phyloP scores from a whole-genome alignment of 345 rosid species.

The Lumnitzera racemosa region DNA sequence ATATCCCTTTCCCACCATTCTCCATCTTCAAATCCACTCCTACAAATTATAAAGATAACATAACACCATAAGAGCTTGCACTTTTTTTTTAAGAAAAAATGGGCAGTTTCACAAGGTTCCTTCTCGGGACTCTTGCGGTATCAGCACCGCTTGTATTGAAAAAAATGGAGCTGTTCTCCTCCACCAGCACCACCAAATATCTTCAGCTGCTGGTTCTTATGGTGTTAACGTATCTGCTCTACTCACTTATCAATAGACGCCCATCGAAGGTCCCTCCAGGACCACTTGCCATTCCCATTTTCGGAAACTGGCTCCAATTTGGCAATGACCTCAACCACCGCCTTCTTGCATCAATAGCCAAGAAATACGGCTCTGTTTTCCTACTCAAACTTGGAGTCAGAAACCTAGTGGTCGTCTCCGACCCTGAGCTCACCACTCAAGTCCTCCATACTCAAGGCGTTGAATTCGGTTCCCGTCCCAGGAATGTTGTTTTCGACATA shows the following conservation, averaged over 20 bases:
- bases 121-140: too few species aligned
- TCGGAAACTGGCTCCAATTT: conserved; percentile 62
- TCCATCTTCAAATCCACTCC: too few species aligned
- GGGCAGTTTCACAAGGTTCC: too few species aligned
- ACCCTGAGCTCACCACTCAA: conserved; percentile 43
- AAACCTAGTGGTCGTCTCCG: conserved; percentile 38
- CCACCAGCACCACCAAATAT: neutral
- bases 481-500: conserved; percentile 53
- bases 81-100: too few species aligned
- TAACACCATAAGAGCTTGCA: too few species aligned
- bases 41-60: too few species aligned
- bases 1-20: too few species aligned
- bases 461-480: conserved; percentile 58
- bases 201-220: too few species aligned
- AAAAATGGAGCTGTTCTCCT: neutral
- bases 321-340: conserved; percentile 62
- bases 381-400: conserved; percentile 45
- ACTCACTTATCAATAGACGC: neutral
- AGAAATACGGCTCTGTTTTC: conserved; percentile 36
- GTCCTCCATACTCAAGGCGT: conserved; percentile 57
- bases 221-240: neutral
- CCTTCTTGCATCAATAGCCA: conserved; percentile 36
- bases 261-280: conserved; percentile 31
- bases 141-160: too few species aligned
- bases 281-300: conserved; percentile 40